Evolutionary conservation across 352 stramenopile species (phyloP).

Genomic region (Pythium sukuiense): DNA sequence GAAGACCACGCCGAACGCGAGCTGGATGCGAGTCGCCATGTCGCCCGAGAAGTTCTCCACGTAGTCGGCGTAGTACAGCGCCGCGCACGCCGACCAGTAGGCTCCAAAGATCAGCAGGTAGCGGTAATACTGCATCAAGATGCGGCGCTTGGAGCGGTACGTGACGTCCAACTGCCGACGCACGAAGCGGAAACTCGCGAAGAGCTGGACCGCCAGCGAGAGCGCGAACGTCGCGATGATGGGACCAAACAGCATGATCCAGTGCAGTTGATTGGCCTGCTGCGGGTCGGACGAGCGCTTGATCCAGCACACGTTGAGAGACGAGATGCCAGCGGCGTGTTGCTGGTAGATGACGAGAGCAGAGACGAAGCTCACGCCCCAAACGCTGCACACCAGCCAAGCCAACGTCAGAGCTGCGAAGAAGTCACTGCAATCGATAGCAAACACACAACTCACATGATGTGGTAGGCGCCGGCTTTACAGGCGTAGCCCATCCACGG

Average conservation of each 20-base stretch:
- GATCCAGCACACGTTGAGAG: constrained; percentile 82
- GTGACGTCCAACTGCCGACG: constrained; percentile 82
- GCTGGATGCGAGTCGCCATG: constrained; percentile 55
- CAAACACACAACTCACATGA: constrained; percentile 44
- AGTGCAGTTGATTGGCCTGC: constrained; percentile 60
- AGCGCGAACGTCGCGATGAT: constrained; percentile 53
- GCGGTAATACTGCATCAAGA: constrained; percentile 84
- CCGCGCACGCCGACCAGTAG: constrained; percentile 67
- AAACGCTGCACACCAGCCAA: constrained; percentile 44
- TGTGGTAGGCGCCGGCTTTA: constrained; percentile 84
- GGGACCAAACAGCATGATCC: constrained; percentile 60
- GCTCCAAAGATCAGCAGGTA: constrained; percentile 75
- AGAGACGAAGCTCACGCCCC: constrained; percentile 63
- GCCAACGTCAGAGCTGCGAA: constrained; percentile 1
- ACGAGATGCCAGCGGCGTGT: constrained; percentile 57
- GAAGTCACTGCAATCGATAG: not conserved
- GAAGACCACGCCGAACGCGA: constrained; percentile 68
- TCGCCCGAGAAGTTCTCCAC: constrained; percentile 57
- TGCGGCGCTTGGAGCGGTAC: constrained; percentile 79
- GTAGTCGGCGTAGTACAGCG: constrained; percentile 78
- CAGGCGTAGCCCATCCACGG: constrained; percentile 87
- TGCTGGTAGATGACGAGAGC: constrained; percentile 64
- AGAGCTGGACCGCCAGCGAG: constrained; percentile 73
- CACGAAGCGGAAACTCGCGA: constrained; percentile 84
- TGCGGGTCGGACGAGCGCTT: constrained; percentile 42